Base-by-base conservation (phyloP, 176 grass and related monocot species). In the Dactylis glomerata region DNA sequence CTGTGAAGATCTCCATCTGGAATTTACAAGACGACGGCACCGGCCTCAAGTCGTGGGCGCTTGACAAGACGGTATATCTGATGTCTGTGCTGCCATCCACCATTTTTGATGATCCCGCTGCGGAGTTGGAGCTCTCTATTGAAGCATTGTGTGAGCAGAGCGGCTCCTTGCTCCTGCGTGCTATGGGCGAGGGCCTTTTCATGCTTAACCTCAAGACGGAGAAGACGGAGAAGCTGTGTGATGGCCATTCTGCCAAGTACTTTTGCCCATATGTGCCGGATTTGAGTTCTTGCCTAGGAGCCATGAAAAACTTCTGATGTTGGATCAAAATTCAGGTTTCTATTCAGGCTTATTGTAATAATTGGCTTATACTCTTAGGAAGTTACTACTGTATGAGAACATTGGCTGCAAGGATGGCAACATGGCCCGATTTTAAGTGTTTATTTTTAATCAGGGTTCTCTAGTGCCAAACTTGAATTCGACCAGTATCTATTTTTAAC, bases 1-100 rank as follows among this genome's bases (percentile, higher is more conserved):
- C 24, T 24, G 30, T 66, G 24, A n/a, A n/a, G n/a, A 61, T 84
- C 57, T 84, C 72, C n/a, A 22, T 84, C 42, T 84, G 82, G 82
- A 76, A 76, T 49, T 47, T 76, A 1, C 5, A 76, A 37, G 72
- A 52, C 10, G 5, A 13, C 2, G 17, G 28, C 17, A 1, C 9
- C 4, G 41, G 61, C 36, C 5, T 28, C 22, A 76, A 20, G 15
- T 19, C 9, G 1, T 84, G 82, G 82, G 47, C 30, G 15, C 73
- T 20, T 38, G 47, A 73, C 44, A 84, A 76, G 82, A 47, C n/a
- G 16, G 10, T 84, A 37, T 3, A 40, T 66, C n/a, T 84, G 82
- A 28, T 27, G 72, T 49, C 82, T 6, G 17, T 76, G 72, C 31
- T 84, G n/a, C 58, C 57, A 38, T 26, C 31, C 8, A 15, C 34